Conservation (phyloP, 2,329 filamentous ascomycete genomes). For the Bisporella sp. region DNA sequence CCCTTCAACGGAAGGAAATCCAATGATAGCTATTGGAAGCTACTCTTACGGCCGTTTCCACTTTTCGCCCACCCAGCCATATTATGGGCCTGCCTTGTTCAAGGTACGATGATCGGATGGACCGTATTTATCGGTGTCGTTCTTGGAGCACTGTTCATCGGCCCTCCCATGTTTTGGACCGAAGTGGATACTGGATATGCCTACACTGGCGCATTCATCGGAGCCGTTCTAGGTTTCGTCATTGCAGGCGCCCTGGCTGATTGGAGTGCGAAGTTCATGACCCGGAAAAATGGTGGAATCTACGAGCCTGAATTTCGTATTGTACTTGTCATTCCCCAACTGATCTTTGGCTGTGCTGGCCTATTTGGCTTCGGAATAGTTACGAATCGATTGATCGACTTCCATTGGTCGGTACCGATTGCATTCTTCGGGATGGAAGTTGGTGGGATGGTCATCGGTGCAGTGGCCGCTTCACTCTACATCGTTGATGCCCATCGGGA, state of each 20-base stretch:
- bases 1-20: slow-evolving; percentile 80
- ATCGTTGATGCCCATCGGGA: slow-evolving; percentile 89
- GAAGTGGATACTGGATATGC: slow-evolving; percentile 79
- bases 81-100: slow-evolving; percentile 71
- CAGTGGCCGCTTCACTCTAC: slow-evolving; percentile 78
- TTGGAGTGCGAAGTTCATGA: slow-evolving; percentile 62
- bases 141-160: slow-evolving; percentile 74
- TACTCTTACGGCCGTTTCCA: slow-evolving; percentile 68
- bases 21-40: slow-evolving; percentile 62
- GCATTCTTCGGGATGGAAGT: slow-evolving; percentile 83
- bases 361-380: slow-evolving; percentile 81
- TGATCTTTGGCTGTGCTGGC: slow-evolving; percentile 70
- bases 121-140: slow-evolving; percentile 87
- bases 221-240: slow-evolving; percentile 69
- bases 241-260: slow-evolving; percentile 72
- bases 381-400: slow-evolving; percentile 53
- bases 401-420: slow-evolving; percentile 62
- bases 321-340: slow-evolving; percentile 72
- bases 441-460: slow-evolving; percentile 85
- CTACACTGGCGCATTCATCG: slow-evolving; percentile 80
- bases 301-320: slow-evolving; percentile 93
- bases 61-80: slow-evolving; percentile 81
- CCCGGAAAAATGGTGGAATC: slow-evolving; percentile 66
- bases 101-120: slow-evolving; percentile 91
- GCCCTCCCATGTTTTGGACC: slow-evolving; percentile 73